These are phyloP conservation scores for Ophiorrhiza pumila DNA, from an alignment of 257 asterid species.

Conservation along the genomic window DNA sequence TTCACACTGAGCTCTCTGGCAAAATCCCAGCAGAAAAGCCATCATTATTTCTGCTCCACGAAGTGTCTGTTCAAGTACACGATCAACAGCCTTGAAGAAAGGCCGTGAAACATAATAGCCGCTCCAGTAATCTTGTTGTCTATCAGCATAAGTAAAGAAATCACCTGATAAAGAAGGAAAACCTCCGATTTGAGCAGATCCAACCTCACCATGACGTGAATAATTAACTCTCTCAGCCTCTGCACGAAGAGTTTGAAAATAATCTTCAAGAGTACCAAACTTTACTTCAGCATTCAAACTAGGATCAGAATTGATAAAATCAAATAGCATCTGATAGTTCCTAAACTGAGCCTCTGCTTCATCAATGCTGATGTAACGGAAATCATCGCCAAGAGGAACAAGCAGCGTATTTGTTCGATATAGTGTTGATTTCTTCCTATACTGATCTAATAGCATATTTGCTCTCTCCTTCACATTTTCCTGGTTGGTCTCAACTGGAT, in stretches of 20 bases:
- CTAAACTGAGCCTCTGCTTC: constrained; percentile 99
- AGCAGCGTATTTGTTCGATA: constrained; percentile 97
- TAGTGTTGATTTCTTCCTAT: constrained; percentile 80
- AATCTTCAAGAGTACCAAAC: constrained; percentile 94
- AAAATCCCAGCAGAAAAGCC: constrained; percentile 80
- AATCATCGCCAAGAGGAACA: constrained; percentile 97
- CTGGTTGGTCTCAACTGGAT: constrained; percentile 85
- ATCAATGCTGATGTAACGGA: constrained; percentile 85
- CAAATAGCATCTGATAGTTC: constrained; percentile 84
- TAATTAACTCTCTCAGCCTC: constrained; percentile 86
- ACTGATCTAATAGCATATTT: constrained; percentile 75
- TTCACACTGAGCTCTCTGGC: constrained; percentile 88
- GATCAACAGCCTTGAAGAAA: constrained; percentile 95
- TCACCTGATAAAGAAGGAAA: constrained; percentile 95
- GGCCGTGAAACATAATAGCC: constrained; percentile 99
- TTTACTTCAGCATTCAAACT: constrained; percentile 87
- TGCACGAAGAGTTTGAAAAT: constrained; percentile 68
- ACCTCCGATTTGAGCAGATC: constrained; percentile 83
- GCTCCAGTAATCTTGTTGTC: constrained; percentile 97
- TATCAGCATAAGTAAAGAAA: constrained; percentile 92
- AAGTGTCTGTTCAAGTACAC: constrained; percentile 91
- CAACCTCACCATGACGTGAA: constrained; percentile 65
- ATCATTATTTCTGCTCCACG: constrained; percentile 94
- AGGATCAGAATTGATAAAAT: constrained; percentile 83
- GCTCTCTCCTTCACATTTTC: constrained; percentile 96